Evolutionary conservation across 805 yeast genomes (phyloP).

Genomic region (Schwanniomyces polymorphus): DNA sequence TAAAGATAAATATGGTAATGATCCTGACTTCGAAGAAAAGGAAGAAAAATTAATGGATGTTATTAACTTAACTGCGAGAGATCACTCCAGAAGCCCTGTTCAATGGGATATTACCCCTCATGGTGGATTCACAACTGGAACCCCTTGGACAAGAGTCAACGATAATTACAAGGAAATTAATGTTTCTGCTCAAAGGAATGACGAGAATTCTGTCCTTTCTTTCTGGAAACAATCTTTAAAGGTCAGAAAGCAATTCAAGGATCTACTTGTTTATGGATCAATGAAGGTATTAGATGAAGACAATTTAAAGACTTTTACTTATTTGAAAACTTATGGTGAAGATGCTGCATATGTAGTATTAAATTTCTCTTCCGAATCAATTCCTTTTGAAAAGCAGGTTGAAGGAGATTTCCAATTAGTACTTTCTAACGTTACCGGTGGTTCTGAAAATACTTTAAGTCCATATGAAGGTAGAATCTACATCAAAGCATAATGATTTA

Average conservation of each 20-base stretch:
- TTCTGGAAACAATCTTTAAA: slow-evolving; percentile 47
- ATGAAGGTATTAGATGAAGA: slow-evolving; percentile 46
- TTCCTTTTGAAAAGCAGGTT: slow-evolving; percentile 26
- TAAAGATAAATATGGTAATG: slow-evolving; percentile 21
- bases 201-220: slow-evolving; percentile 44
- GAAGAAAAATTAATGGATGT: slow-evolving; percentile 24
- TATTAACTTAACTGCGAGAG: slow-evolving; percentile 45
- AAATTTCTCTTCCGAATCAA: slow-evolving; percentile 39
- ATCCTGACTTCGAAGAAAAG: slow-evolving; percentile 20
- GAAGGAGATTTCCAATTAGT: slow-evolving; percentile 29
- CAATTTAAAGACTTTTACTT: slow-evolving; percentile 42
- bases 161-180: slow-evolving; percentile 51
- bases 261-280: slow-evolving; percentile 46
- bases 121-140: slow-evolving; percentile 49
- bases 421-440: slow-evolving; percentile 28
- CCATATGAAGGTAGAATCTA: slow-evolving; percentile 50
- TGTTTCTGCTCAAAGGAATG: slow-evolving; percentile 44
- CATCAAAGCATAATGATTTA: neutral
- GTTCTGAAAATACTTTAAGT: slow-evolving; percentile 22
- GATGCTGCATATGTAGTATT: slow-evolving; percentile 37
- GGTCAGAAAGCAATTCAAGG: slow-evolving; percentile 45
- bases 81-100: slow-evolving; percentile 56
- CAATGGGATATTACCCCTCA: slow-evolving; percentile 48
- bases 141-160: slow-evolving; percentile 56
- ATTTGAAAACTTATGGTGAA: slow-evolving; percentile 34